phyloP scores from a whole-genome alignment of 768 basidiomycete genomes.

The Serendipita sp. region DNA sequence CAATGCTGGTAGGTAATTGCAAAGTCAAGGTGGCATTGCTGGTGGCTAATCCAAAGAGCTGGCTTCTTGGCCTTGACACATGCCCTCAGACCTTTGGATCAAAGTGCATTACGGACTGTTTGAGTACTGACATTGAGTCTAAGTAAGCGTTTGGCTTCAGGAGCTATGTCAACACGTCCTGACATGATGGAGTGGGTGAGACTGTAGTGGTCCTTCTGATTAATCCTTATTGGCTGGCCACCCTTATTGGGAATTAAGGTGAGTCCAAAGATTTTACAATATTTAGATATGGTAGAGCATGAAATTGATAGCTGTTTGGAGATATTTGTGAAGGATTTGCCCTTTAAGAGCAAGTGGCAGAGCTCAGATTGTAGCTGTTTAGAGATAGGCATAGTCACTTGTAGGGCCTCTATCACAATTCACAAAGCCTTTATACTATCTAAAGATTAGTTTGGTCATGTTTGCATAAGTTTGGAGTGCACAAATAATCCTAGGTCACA shows the following conservation, averaged over 20 bases:
- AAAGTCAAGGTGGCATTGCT: background rate
- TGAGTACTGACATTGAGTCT: background rate
- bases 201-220: background rate
- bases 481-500: background rate
- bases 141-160: background rate
- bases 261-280: background rate
- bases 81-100: background rate
- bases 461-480: background rate
- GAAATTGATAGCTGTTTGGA: background rate
- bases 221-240: background rate
- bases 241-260: background rate
- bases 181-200: no score
- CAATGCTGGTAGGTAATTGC: background rate
- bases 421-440: background rate
- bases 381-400: background rate
- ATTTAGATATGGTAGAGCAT: no score
- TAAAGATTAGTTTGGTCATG: background rate
- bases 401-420: background rate
- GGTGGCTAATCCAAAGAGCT: background rate
- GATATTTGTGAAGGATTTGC: background rate
- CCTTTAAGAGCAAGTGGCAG: background rate
- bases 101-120: background rate
- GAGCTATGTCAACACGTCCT: background rate
- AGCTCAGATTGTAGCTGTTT: background rate
- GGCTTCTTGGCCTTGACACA: constrained; percentile 4